Conservation (phyloP, 2,329 filamentous ascomycete species). For the Orbilia blumenaviensis region DNA sequence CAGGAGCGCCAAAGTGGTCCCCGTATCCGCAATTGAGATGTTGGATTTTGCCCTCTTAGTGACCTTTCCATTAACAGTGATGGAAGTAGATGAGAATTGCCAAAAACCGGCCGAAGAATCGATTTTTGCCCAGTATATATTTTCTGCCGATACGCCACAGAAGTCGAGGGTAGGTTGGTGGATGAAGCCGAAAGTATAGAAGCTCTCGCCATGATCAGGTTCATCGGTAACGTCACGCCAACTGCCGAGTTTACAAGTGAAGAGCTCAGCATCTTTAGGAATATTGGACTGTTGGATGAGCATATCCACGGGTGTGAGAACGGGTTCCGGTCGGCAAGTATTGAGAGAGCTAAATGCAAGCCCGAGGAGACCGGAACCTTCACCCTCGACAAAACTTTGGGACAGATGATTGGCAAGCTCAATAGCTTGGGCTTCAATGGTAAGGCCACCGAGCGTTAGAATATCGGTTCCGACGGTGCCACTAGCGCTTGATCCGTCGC, state of each 20-base stretch:
- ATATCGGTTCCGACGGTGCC: constrained; percentile 73
- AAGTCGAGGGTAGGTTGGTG: constrained; percentile 70
- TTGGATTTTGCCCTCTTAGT: constrained; percentile 66
- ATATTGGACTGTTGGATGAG: constrained; percentile 71
- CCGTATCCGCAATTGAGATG: constrained; percentile 76
- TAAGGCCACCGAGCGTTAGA: constrained; percentile 70
- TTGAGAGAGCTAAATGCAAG: constrained; percentile 73
- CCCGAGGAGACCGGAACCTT: constrained; percentile 73
- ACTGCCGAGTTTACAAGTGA: constrained; percentile 72
- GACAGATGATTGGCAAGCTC: constrained; percentile 72
- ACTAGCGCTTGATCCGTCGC: constrained; percentile 73
- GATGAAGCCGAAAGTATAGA: constrained; percentile 79
- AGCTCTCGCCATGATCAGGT: constrained; percentile 62
- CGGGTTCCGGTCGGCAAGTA: constrained; percentile 68
- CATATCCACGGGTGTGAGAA: constrained; percentile 73
- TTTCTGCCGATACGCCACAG: constrained; percentile 62
- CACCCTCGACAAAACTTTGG: constrained; percentile 66
- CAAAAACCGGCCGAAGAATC: constrained; percentile 75
- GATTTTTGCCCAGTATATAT: constrained; percentile 70
- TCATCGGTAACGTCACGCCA: constrained; percentile 65
- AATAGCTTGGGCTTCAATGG: constrained; percentile 70
- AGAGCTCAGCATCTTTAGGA: constrained; percentile 67
- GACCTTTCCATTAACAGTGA: constrained; percentile 68
- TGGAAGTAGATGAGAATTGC: constrained; percentile 70
- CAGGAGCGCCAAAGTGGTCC: constrained; percentile 74